Evolutionary conservation across 2,329 filamentous ascomycete genomes (phyloP).

Genomic region (Penicillium psychrosexuale): DNA sequence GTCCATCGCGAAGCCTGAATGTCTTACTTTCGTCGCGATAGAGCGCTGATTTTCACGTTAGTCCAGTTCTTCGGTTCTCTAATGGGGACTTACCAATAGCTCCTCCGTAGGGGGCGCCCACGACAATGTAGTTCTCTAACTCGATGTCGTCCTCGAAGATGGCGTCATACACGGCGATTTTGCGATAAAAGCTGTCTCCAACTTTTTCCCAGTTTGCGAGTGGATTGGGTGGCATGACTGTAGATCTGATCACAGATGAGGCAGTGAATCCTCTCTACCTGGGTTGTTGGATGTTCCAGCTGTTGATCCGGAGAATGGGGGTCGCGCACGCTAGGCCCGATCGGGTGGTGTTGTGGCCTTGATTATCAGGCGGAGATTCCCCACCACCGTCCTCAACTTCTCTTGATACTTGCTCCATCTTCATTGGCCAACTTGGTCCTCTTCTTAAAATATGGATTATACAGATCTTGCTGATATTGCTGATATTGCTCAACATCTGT

Average conservation of each 20-base stretch:
- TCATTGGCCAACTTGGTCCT: slow-evolving; percentile 2
- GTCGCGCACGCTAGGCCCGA: slow-evolving; percentile 15
- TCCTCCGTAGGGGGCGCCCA: slow-evolving; percentile 88
- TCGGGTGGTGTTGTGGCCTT: neutral
- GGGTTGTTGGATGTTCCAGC: slow-evolving; percentile 7
- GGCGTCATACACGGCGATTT: slow-evolving; percentile 86
- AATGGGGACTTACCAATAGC: slow-evolving; percentile 68
- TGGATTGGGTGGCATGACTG: slow-evolving; percentile 54
- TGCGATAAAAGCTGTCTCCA: slow-evolving; percentile 92
- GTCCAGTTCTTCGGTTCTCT: neutral
- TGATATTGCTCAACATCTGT: slow-evolving; percentile 70
- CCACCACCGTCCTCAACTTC: slow-evolving; percentile 3
- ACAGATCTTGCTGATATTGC: slow-evolving; percentile 62
- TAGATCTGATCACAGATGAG: slow-evolving; percentile 8
- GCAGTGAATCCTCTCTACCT: neutral
- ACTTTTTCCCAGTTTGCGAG: slow-evolving; percentile 93
- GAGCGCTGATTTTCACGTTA: slow-evolving; percentile 52
- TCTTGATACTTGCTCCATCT: slow-evolving; percentile 12
- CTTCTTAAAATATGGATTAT: slow-evolving; percentile 54
- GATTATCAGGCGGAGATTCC: slow-evolving; percentile 1
- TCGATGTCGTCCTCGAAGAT: slow-evolving; percentile 92
- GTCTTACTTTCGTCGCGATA: slow-evolving; percentile 88
- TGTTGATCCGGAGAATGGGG: slow-evolving; percentile 12
- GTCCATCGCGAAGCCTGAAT: slow-evolving; percentile 69
- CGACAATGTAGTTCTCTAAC: slow-evolving; percentile 88